These are phyloP conservation scores for Hypoxylon rickii DNA, from an alignment of 495 filamentous ascomycete species.

Conservation along the genomic window DNA sequence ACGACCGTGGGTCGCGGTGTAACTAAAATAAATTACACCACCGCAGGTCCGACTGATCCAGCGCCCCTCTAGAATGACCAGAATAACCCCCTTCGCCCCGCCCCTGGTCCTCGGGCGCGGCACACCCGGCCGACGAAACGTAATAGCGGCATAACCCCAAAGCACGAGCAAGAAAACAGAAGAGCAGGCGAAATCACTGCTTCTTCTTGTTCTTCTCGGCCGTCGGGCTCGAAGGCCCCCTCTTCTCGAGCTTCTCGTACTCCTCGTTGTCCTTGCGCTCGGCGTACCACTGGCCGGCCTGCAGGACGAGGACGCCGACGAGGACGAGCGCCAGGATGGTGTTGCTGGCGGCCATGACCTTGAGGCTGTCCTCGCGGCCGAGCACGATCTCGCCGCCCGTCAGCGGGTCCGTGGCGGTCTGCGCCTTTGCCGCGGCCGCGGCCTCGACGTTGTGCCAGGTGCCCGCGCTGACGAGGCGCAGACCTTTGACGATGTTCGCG, in stretches of 20 bases:
- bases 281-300: conserved; percentile 99
- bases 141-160: too few relatives aligned
- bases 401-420: conserved; percentile 47
- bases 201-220: conserved; percentile 45
- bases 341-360: conserved; percentile 92
- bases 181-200: conserved; percentile 32
- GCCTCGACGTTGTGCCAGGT: conserved; percentile 53
- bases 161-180: too few relatives aligned
- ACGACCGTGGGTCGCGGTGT: too few relatives aligned
- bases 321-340: conserved; percentile 92
- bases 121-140: too few relatives aligned
- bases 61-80: too few relatives aligned
- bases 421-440: conserved; percentile 23
- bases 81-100: too few relatives aligned
- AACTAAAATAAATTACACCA: too few relatives aligned
- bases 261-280: conserved; percentile 90
- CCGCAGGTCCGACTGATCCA: too few relatives aligned
- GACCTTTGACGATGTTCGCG: conserved; percentile 92
- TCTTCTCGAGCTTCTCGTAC: conserved; percentile 60
- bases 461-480: conserved; percentile 72
- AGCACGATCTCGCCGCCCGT: conserved; percentile 53
- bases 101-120: too few relatives aligned
- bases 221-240: conserved; percentile 36
- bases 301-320: conserved; percentile 86
- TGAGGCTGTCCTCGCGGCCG: conserved; percentile 80